Conservation (phyloP, 2,329 filamentous ascomycete genomes). For the Calonectria crousiana region DNA sequence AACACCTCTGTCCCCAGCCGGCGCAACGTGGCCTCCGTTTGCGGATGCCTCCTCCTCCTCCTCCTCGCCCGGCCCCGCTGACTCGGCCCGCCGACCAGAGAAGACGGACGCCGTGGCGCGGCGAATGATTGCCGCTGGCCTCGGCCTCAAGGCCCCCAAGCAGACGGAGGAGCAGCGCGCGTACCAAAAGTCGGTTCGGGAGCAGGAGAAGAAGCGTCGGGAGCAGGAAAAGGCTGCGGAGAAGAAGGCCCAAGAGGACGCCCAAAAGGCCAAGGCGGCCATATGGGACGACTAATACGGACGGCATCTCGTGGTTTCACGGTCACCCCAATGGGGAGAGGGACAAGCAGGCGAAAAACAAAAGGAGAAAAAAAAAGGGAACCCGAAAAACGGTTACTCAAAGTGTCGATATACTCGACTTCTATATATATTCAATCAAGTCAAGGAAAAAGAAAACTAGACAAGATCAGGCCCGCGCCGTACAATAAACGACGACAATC, state of each 20-base stretch:
- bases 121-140: conserved; percentile 87
- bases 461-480: conserved; percentile 8
- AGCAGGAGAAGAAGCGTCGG: conserved; percentile 84
- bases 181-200: conserved; percentile 84
- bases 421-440: neutral
- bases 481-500: neutral
- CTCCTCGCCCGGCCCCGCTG: conserved; percentile 18
- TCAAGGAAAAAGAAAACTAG: neutral
- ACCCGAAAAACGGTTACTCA: neutral
- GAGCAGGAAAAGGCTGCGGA: conserved; percentile 79
- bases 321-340: neutral
- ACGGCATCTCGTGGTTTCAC: neutral
- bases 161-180: conserved; percentile 89
- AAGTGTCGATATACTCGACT: neutral
- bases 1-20: conserved; percentile 70
- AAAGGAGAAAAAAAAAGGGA: neutral
- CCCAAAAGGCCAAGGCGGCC: conserved; percentile 82
- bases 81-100: conserved; percentile 71
- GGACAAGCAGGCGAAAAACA: neutral
- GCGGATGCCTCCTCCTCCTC: conserved; percentile 28
- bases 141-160: conserved; percentile 84
- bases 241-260: conserved; percentile 70
- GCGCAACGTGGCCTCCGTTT: conserved; percentile 39
- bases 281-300: conserved; percentile 81
- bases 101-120: conserved; percentile 94